Evolutionary conservation across 352 stramenopile species (phyloP), one percentile per base, ranked within the genome.

Genomic region (Globisporangium spinosum): DNA sequence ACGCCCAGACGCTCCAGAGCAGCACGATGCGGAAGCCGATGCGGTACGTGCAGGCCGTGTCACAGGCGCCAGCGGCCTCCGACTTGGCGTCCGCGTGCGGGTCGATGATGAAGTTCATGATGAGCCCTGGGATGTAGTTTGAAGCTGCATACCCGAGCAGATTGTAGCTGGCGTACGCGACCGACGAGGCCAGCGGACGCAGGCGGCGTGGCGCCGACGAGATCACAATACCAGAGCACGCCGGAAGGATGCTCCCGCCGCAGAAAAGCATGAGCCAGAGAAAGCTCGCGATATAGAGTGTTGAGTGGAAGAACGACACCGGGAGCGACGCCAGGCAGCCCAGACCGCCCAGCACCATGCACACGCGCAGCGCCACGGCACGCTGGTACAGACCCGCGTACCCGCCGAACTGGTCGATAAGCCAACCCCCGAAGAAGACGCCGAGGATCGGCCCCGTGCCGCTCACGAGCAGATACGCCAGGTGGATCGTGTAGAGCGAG

Each of bases 231-330:
- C 87, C 87, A 38, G 87, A 93, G 72, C 85, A 94, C 17, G 87
- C 83, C 3, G 87, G 84, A 29, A 94, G 72, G 53, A 93, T 80
- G 27, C 71, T 77, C 34, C 80, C 87, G 22, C 87, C 87, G 56
- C 79, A 93, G 73, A 94, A 94, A n/a, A 94, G 74, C 85, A 94
- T 93, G 60, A 86, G 63, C 87, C 87, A 94, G 6, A 94, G 79
- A 60, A 90, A 89, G 27, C 84, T 25, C 25, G 85, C 85, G 66
- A 94, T 93, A 56, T 72, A 74, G 45, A 80, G 70, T 20, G 83
- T 92, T 64, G 70, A 82, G 73, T 84, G 82, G 15, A 90, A 70
- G 67, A 83, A 92, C 12, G 83, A 89, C 27, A 95, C 80, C 2
- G 87, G 85, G 2, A 93, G 49, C 49, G 87, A 78, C 23, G 80